Evolutionary conservation across 2,329 filamentous ascomycete genomes (phyloP).

Genomic region (Cladosporium phlei): DNA sequence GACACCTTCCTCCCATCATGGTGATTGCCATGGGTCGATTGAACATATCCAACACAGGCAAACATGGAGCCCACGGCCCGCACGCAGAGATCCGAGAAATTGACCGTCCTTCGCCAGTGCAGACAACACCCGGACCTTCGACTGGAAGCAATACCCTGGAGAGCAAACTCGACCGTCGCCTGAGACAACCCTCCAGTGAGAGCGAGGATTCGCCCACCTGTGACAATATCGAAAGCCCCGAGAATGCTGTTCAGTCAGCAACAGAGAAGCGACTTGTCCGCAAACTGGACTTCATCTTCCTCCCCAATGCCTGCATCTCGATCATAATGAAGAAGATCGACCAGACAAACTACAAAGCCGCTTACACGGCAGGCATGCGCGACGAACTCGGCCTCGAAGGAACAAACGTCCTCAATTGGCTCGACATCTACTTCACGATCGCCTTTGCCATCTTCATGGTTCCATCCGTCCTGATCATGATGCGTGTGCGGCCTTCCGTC

Average conservation of each 20-base stretch:
- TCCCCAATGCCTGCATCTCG: conserved; percentile 14
- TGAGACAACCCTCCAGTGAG: no score
- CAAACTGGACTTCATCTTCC: conserved; percentile 19
- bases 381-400: conserved; percentile 36
- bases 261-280: conserved; percentile 16
- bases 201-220: conserved; percentile 4
- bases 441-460: conserved; percentile 39
- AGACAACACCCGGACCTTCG: no score
- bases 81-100: not conserved
- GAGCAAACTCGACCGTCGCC: no score
- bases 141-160: no score
- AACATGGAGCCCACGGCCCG: not conserved
- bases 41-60: not conserved
- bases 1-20: no score
- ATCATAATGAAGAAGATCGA: conserved; percentile 28
- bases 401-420: conserved; percentile 35
- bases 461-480: conserved; percentile 36
- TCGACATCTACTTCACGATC: conserved; percentile 32
- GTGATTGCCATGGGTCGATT: not conserved
- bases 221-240: not conserved
- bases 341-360: conserved; percentile 39
- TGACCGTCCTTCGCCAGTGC: not conserved
- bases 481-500: conserved; percentile 26
- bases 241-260: not conserved
- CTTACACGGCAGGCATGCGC: conserved; percentile 41